These are phyloP conservation scores for Inonotus obliquus DNA, from an alignment of 1,284 basidiomycete genomes.

Conservation along the genomic window DNA sequence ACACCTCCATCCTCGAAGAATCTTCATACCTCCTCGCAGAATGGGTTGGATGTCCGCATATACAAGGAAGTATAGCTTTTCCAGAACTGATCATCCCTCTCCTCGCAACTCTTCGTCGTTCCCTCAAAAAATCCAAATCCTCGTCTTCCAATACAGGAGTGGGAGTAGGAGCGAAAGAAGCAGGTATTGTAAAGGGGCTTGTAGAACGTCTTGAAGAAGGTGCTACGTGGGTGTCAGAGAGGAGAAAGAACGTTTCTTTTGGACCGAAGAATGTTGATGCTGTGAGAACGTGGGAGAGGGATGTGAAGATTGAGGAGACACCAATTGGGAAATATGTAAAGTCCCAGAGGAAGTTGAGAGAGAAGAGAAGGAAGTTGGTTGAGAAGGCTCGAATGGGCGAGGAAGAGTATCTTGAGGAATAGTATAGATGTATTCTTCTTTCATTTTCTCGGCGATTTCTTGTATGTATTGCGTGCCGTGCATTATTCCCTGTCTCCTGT, in stretches of 20 bases:
- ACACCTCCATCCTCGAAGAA: constrained; percentile 84
- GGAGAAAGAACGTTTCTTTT: constrained; percentile 66
- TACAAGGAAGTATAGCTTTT: constrained; percentile 84
- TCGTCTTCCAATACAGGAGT: too few relatives aligned
- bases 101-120: constrained; percentile 62
- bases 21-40: constrained; percentile 75
- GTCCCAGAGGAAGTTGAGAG: constrained; percentile 76
- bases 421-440: constrained; percentile 3
- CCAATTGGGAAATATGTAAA: constrained; percentile 80
- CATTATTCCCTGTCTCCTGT: too few relatives aligned
- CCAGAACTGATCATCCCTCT: constrained; percentile 91
- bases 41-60: constrained; percentile 60
- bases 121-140: constrained; percentile 48
- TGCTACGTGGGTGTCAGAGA: constrained; percentile 69
- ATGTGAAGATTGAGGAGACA: constrained; percentile 58
- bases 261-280: constrained; percentile 65
- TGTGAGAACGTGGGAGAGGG: constrained; percentile 70
- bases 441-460: neutral
- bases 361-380: constrained; percentile 67
- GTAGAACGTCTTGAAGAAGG: constrained; percentile 85
- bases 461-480: too few relatives aligned
- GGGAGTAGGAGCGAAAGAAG: constrained; percentile 49
- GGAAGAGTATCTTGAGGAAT: constrained; percentile 57
- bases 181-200: constrained; percentile 61
- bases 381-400: constrained; percentile 76